These are phyloP conservation scores for Aspergillus bertholletiae DNA, from an alignment of 495 filamentous ascomycete species.

Conservation along the genomic window DNA sequence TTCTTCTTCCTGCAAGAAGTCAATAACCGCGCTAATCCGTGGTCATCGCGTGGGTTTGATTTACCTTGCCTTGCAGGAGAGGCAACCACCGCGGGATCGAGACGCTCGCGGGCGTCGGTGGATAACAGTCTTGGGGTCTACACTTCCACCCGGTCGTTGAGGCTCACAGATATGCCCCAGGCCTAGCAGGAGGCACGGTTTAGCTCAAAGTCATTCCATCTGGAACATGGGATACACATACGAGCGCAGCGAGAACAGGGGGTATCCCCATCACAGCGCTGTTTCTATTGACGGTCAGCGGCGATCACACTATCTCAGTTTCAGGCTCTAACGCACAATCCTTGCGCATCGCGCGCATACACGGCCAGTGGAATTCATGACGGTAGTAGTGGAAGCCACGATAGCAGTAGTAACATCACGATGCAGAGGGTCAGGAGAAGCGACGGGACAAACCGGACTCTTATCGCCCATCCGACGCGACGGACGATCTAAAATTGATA, in stretches of 20 bases:
- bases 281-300: constrained; percentile 21
- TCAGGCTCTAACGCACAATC: constrained; percentile 13
- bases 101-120: constrained; percentile 24
- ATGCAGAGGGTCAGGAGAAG: background rate
- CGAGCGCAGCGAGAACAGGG: constrained; percentile 27
- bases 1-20: constrained; percentile 24
- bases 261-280: constrained; percentile 25
- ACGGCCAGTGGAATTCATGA: constrained; percentile 13
- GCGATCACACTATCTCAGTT: background rate
- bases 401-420: background rate
- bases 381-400: background rate
- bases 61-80: constrained; percentile 29
- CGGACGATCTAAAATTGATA: background rate
- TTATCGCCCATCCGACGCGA: constrained; percentile 10
- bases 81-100: constrained; percentile 24
- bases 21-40: background rate
- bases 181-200: constrained; percentile 12
- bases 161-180: constrained; percentile 25
- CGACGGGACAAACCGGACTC: constrained; percentile 2
- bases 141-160: constrained; percentile 13
- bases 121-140: background rate
- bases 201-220: background rate
- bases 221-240: constrained; percentile 4
- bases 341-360: constrained; percentile 29
- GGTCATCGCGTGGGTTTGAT: background rate